Evolutionary conservation across 768 basidiomycete genomes (phyloP), one percentile per base, ranked within the genome.

Genomic region (Termitomyces sp.): DNA sequence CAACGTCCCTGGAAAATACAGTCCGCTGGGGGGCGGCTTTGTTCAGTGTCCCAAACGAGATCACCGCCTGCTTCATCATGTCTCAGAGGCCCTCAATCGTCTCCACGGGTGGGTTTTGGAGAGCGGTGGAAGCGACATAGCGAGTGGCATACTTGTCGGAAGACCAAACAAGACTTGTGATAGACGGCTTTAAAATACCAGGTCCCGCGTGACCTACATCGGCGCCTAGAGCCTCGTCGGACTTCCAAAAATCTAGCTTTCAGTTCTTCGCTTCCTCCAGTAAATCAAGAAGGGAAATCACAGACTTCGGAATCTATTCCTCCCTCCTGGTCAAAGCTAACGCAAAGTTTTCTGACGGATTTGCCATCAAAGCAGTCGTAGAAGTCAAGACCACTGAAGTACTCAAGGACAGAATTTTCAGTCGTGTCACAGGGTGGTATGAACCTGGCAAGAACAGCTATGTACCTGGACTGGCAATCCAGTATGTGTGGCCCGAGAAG

Each of bases 161-260:
- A 0, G 87, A 89, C 1, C 76, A 82, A 0, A 90, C 88, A 0
- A 89, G 64, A 1, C 81, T 77, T 0, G 87, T 76, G 0, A 88
- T 73, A 0, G 88, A 89, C 0, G 89, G 83, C 36, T 69, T 63
- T 48, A 62, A 51, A 0, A 77, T 63, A 0, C 86, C 85, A 13
- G 87, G 81, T 0, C 79, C 78, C 0, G 88, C 84, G 61, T 91
- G 89, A 7, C 81, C 78, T 0, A 89, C 79, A 65, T 83, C 84
- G 9, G 81, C 81, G n/a, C 84, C 82, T 52, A 33, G 16, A 24
- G 8, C 13, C 18, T 49, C 18, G n/a, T 30, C 11, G 18, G 31
- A 33, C 12, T 34, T 49, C 18, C 48, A 33, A 31, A 33, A 33
- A 33, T 31, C 30, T 4, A 31, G 18, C 31, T 49, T 33, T 20